Evolutionary conservation across 257 asterid species (phyloP), one percentile per base, ranked within the genome.

Genomic region (Solanum chiquidenum): DNA sequence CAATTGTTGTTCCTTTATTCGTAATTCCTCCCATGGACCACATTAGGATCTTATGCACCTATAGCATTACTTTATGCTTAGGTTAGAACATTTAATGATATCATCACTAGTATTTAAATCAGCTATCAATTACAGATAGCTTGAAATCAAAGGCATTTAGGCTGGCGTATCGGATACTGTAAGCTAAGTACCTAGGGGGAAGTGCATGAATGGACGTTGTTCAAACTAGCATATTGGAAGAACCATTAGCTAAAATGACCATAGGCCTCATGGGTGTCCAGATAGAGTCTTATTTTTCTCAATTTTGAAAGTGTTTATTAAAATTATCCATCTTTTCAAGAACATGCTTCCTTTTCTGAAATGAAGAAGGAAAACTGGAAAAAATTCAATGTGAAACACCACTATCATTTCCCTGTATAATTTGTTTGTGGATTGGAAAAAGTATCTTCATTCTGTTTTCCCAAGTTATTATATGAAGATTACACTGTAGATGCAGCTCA

Each of bases 161-260:
- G 40, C 37, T 29, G 68, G 34, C 69, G 37, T 29, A 29, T 7
- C 3, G 2, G 5, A 20, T 55, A 86, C 34, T 73, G 14, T n/a
- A 76, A 0, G 72, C 44, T 64, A 85, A 85, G 29, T 1, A 75
- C 9, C 73, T 74, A 85, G 29, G 75, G 37, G 52, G 76, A 79
- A 68, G 18, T 49, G 40, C 21, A 79, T 12, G 40, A 27, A 66
- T 7, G 37, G 37, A 76, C 73, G 86, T 64, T 76, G 71, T 66
- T 77, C 62, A 77, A 77, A 79, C 40, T 66, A 68, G 87, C 75
- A 69, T 87, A 71, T 38, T 87, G 62, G 18, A 79, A 66, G 77
- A 85, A 66, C 87, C 40, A 89, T 68, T 14, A 37, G 82, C 82
- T 66, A 55, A 77, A 85, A 85, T 79, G 23, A 85, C 58, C 86